phyloP scores from a whole-genome alignment of 139 green algal genomes.

The Limnomonas spitsbergensis region DNA sequence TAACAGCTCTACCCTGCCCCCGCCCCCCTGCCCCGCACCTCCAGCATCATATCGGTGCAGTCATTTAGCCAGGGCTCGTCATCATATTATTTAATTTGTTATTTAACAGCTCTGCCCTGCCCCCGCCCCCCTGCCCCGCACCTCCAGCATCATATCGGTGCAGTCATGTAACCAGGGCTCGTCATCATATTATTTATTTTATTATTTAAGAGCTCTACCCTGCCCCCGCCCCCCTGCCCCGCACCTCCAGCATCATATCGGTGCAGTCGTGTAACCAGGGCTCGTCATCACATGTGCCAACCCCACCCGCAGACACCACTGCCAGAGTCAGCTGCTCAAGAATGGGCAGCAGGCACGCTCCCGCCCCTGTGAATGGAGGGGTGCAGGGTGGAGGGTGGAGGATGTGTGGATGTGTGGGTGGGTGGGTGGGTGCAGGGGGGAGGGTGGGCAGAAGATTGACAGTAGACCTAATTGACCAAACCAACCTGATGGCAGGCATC shows the following conservation, averaged over 20 bases:
- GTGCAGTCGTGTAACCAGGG: conserved; percentile 47
- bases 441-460: no score
- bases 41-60: conserved; percentile 59
- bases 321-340: conserved; percentile 47
- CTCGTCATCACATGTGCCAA: conserved; percentile 25
- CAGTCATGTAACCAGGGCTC: conserved; percentile 50
- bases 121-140: conserved; percentile 18
- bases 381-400: no score
- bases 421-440: no score
- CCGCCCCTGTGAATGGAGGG: no score
- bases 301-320: conserved; percentile 32
- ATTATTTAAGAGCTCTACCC: no score
- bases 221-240: conserved; percentile 14
- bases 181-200: conserved; percentile 18
- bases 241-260: conserved; percentile 62
- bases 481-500: no score
- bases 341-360: conserved; percentile 29
- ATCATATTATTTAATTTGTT: not conserved
- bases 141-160: conserved; percentile 62
- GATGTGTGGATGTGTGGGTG: no score
- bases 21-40: conserved; percentile 25
- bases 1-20: conserved; percentile 37
- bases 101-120: conserved; percentile 6
- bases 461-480: no score
- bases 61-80: conserved; percentile 44